Conservation (phyloP, 108 stramenopile species). For the Mayamaea pseudoterrestris region DNA sequence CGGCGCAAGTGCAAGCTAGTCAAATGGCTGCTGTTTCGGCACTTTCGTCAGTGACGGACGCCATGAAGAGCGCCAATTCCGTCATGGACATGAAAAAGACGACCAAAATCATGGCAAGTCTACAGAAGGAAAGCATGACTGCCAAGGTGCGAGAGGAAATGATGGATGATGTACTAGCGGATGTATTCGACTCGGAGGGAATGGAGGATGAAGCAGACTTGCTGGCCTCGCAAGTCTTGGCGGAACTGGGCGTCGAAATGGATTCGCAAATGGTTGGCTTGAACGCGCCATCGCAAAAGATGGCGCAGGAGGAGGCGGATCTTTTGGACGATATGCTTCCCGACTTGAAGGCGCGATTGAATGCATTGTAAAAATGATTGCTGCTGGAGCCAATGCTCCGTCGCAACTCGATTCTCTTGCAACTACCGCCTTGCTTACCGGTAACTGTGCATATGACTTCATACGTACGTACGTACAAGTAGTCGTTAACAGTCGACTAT, state of each 20-base stretch:
- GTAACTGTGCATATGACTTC: too few relatives aligned
- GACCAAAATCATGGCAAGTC: slow-evolving; percentile 55
- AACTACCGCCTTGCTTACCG: too few relatives aligned
- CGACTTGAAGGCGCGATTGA: slow-evolving; percentile 64
- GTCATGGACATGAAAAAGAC: slow-evolving; percentile 64
- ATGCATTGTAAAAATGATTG: slow-evolving; percentile 73
- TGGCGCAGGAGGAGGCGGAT: slow-evolving; percentile 42
- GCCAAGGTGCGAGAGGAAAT: slow-evolving; percentile 63
- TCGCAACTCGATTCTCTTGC: too few relatives aligned
- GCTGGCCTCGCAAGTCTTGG: slow-evolving; percentile 62
- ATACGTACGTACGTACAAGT: too few relatives aligned
- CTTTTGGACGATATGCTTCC: slow-evolving; percentile 51
- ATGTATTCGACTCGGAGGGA: slow-evolving; percentile 70
- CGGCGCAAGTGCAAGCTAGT: slow-evolving; percentile 51
- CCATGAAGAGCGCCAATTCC: slow-evolving; percentile 42
- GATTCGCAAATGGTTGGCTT: slow-evolving; percentile 68
- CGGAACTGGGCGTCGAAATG: slow-evolving; percentile 76
- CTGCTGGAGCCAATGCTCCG: too few relatives aligned
- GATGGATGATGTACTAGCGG: slow-evolving; percentile 74
- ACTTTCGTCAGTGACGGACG: slow-evolving; percentile 38
- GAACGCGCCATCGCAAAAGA: slow-evolving; percentile 40
- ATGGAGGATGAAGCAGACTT: slow-evolving; percentile 68
- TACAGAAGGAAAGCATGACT: slow-evolving; percentile 53
- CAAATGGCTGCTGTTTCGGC: slow-evolving; percentile 55
- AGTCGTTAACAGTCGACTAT: too few relatives aligned